Percentiles rank a stretch among this genome's conserved stretches.
phyloP scores from a whole-genome alignment of 768 basidiomycete species.

The Auricularia sp. region DNA sequence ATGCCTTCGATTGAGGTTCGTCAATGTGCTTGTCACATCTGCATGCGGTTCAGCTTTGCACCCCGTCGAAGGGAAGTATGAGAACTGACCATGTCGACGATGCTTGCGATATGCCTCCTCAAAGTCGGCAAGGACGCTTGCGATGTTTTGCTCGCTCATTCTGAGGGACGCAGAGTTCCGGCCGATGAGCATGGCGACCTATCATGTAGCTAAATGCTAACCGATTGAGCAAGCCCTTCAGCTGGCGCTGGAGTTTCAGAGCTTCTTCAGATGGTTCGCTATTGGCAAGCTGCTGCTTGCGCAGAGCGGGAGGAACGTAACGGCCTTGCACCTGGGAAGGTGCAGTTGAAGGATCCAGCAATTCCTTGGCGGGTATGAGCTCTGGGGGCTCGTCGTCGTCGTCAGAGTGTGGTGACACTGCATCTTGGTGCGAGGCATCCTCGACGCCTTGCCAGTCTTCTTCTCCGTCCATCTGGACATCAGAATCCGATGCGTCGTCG shows the following conservation, averaged over 20 bases:
- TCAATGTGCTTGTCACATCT: conserved; percentile 79
- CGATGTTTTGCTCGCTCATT: conserved; percentile 84
- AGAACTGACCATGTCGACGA: conserved; percentile 58
- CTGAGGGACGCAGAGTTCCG: conserved; percentile 26
- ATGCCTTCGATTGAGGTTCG: conserved; percentile 65
- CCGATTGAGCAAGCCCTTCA: conserved; percentile 87
- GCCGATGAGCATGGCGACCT: neutral
- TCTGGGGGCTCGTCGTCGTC: conserved; percentile 24
- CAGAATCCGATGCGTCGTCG: conserved; percentile 6
- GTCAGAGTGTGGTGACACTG: conserved; percentile 6
- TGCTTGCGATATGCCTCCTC: conserved; percentile 71
- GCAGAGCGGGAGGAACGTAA: conserved; percentile 79
- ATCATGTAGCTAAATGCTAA: conserved; percentile 19
- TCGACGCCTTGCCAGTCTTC: conserved; percentile 31
- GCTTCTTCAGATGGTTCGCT: conserved; percentile 28
- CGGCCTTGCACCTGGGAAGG: conserved; percentile 12
- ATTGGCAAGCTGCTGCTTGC: conserved; percentile 35
- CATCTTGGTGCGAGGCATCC: conserved; percentile 7
- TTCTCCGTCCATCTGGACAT: conserved; percentile 11
- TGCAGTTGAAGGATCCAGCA: neutral
- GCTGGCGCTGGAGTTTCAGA: conserved; percentile 55
- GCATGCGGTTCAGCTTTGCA: neutral
- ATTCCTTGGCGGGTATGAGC: neutral
- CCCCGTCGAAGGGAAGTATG: neutral
- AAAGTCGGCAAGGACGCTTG: conserved; percentile 57